Conservation (phyloP, 2,329 filamentous ascomycete species). For the Monosporascus sp. region DNA sequence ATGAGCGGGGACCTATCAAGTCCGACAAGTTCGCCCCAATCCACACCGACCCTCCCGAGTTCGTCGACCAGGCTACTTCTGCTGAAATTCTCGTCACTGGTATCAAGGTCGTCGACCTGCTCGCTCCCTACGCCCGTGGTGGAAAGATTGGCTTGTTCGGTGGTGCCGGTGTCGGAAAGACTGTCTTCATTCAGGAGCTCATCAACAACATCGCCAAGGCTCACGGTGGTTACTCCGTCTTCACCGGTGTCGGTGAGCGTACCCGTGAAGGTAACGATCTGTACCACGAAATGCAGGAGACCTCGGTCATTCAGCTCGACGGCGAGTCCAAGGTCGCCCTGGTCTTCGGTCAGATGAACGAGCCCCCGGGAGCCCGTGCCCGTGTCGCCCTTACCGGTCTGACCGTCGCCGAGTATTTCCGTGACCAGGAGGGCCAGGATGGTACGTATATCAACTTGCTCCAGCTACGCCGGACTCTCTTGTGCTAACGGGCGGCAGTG, state of each 20-base stretch:
- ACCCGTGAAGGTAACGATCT: conserved; percentile 99
- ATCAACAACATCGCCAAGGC: conserved; percentile 99
- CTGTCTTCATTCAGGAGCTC: conserved; percentile 99
- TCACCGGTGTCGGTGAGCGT: conserved; percentile 99
- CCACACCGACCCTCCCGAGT: conserved; percentile 87
- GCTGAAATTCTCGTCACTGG: conserved; percentile 97
- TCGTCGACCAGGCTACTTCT: conserved; percentile 91
- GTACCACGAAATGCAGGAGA: conserved; percentile 99
- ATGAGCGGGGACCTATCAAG: conserved; percentile 98
- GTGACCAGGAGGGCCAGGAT: conserved; percentile 74
- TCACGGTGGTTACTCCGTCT: conserved; percentile 99
- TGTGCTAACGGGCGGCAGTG: conserved; percentile 48
- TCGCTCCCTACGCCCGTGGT: conserved; percentile 99
- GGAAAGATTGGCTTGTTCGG: conserved; percentile 99
- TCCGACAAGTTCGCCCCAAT: conserved; percentile 81
- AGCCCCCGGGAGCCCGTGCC: conserved; percentile 98
- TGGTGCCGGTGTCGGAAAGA: conserved; percentile 99
- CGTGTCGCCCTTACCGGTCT: conserved; percentile 96
- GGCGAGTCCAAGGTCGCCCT: conserved; percentile 99
- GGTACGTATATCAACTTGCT: conserved; percentile 42
- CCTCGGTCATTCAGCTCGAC: conserved; percentile 97
- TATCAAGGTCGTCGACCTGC: conserved; percentile 99
- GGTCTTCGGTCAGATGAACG: conserved; percentile 99
- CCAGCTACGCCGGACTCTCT: background rate
- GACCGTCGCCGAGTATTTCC: conserved; percentile 80